These are phyloP conservation scores for Hevea brasiliensis DNA, from an alignment of 345 rosid genomes.

Conservation along the genomic window DNA sequence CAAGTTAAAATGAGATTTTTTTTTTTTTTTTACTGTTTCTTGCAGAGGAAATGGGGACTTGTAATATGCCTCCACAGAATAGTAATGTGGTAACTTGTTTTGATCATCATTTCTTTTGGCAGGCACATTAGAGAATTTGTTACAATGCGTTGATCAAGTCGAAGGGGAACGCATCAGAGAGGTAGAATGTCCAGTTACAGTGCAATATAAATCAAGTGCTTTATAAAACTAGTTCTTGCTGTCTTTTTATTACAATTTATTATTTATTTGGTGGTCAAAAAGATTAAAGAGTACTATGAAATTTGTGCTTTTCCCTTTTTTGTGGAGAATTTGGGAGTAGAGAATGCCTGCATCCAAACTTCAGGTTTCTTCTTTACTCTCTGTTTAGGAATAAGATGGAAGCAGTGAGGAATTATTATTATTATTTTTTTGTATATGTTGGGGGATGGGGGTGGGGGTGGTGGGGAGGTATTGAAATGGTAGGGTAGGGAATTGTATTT, in stretches of 20 bases:
- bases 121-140: conserved; percentile 77
- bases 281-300: not conserved
- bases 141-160: conserved; percentile 68
- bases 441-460: not conserved
- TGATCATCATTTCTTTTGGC: conserved; percentile 16
- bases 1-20: not conserved
- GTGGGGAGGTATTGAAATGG: not conserved
- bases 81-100: not conserved
- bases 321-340: not conserved
- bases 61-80: not conserved
- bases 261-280: not conserved
- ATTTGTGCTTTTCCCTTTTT: not conserved
- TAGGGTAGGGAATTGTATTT: too few species aligned
- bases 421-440: not conserved
- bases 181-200: conserved; percentile 34
- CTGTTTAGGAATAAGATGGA: not conserved
- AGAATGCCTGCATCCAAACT: not conserved
- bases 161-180: conserved; percentile 58
- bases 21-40: not conserved
- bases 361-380: not conserved
- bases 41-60: not conserved
- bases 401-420: not conserved
- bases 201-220: not conserved
- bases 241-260: not conserved
- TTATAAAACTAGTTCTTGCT: not conserved